phyloP scores from a whole-genome alignment of 352 stramenopile genomes.

The Pythium periplocum region DNA sequence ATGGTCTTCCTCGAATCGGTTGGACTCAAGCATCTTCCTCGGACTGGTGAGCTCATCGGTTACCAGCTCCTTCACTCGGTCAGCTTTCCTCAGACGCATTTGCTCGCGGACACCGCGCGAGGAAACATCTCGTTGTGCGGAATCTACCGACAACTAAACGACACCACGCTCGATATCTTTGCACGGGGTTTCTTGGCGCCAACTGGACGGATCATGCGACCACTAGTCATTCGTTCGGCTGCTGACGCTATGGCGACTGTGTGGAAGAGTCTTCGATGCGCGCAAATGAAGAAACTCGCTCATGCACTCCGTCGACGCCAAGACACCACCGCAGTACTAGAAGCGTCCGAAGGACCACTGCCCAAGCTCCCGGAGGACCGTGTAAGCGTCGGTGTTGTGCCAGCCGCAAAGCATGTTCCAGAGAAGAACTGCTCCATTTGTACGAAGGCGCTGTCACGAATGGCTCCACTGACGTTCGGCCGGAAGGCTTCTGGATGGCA shows the following conservation, averaged over 20 bases:
- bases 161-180: constrained; percentile 50
- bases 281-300: constrained; percentile 49
- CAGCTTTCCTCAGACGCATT: constrained; percentile 36
- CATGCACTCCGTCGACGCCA: constrained; percentile 14
- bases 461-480: constrained; percentile 15
- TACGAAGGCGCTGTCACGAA: constrained; percentile 4
- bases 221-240: constrained; percentile 38
- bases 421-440: constrained; percentile 15
- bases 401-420: constrained; percentile 6
- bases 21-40: constrained; percentile 27
- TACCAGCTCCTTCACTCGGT: constrained; percentile 66
- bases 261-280: constrained; percentile 36
- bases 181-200: constrained; percentile 30
- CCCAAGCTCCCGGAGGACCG: no score
- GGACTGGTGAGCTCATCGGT: constrained; percentile 41
- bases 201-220: constrained; percentile 35
- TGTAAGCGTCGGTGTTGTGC: not conserved
- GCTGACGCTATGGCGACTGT: constrained; percentile 38
- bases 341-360: no score
- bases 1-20: constrained; percentile 57
- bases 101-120: constrained; percentile 34
- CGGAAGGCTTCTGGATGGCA: constrained; percentile 6
- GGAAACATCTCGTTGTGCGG: constrained; percentile 47
- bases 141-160: constrained; percentile 41
- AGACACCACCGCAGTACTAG: not conserved